Evolutionary conservation across 2,329 filamentous ascomycete genomes (phyloP).

Genomic region (Fusarium continuum): DNA sequence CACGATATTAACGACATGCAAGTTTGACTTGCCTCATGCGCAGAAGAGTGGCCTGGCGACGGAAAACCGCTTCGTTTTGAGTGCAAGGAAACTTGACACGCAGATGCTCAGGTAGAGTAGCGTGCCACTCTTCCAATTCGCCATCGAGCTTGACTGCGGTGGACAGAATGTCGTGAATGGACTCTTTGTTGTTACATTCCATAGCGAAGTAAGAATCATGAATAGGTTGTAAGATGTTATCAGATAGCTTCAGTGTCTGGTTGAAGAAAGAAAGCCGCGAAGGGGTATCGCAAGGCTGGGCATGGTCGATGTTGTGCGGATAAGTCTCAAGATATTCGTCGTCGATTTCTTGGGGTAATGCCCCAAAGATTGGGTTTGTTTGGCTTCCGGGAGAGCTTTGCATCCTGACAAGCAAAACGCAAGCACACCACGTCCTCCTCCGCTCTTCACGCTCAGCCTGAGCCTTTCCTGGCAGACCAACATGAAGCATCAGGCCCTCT

Average conservation of each 20-base stretch:
- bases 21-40: slow-evolving; percentile 28
- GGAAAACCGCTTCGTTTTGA: slow-evolving; percentile 30
- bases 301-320: not conserved
- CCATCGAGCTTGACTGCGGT: slow-evolving; percentile 33
- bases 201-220: slow-evolving; percentile 23
- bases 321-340: slow-evolving; percentile 37
- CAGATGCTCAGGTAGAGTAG: slow-evolving; percentile 32
- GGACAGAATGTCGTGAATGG: slow-evolving; percentile 20
- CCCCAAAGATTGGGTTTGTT: slow-evolving; percentile 20
- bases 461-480: slow-evolving; percentile 36
- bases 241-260: slow-evolving; percentile 34
- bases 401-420: slow-evolving; percentile 34
- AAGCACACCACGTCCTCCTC: slow-evolving; percentile 42
- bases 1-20: fast-evolving
- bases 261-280: slow-evolving; percentile 39
- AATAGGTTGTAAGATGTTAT: slow-evolving; percentile 34
- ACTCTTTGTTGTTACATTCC: not conserved
- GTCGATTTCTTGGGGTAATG: slow-evolving; percentile 36
- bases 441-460: slow-evolving; percentile 37
- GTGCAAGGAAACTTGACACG: slow-evolving; percentile 28
- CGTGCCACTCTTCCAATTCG: slow-evolving; percentile 37
- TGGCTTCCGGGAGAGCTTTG: slow-evolving; percentile 29
- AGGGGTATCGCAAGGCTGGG: slow-evolving; percentile 33
- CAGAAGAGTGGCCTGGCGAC: slow-evolving; percentile 37
- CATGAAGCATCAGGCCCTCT: slow-evolving; percentile 37